These are phyloP conservation scores for Xylaria sp. DNA, from an alignment of 2,329 filamentous ascomycete species.

Conservation along the genomic window DNA sequence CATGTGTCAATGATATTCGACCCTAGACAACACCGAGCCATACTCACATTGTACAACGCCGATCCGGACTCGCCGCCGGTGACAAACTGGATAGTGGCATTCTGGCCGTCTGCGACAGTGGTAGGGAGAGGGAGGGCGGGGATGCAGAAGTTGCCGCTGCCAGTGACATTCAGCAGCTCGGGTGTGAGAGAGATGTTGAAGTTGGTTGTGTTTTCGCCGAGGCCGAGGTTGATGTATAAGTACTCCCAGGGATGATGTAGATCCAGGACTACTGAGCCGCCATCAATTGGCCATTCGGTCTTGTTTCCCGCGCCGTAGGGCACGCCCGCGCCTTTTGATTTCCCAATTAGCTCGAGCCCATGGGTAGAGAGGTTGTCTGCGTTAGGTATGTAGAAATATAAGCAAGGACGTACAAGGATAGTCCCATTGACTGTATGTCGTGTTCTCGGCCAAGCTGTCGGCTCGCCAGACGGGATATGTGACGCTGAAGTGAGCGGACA, in stretches of 20 bases:
- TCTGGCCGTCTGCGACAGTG: conserved; percentile 66
- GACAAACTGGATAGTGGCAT: conserved; percentile 76
- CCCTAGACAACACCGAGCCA: neutral
- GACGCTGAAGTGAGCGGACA: conserved; percentile 61
- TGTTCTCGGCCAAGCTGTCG: conserved; percentile 56
- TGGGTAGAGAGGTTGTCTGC: conserved; percentile 7
- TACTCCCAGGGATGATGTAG: conserved; percentile 65
- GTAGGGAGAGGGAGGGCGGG: conserved; percentile 66
- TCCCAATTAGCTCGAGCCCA: conserved; percentile 7
- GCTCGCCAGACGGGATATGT: conserved; percentile 61
- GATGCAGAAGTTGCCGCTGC: conserved; percentile 73
- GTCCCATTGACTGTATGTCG: conserved; percentile 60
- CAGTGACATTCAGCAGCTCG: conserved; percentile 68
- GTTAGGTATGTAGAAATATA: conserved; percentile 7
- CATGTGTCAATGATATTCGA: conserved; percentile 28
- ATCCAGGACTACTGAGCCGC: conserved; percentile 60
- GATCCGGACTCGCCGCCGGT: conserved; percentile 67
- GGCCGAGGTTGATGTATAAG: conserved; percentile 64
- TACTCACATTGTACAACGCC: conserved; percentile 73
- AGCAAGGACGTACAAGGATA: conserved; percentile 60
- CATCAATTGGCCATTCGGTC: conserved; percentile 65
- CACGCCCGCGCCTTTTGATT: conserved; percentile 59
- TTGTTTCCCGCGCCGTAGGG: conserved; percentile 57
- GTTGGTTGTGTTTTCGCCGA: conserved; percentile 64
- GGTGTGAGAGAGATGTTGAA: conserved; percentile 77